A percentile compares a stretch with the other conserved stretches of the same genome.
Conservation (phyloP, 139 green algal species). For the Chlorella sp. region DNA sequence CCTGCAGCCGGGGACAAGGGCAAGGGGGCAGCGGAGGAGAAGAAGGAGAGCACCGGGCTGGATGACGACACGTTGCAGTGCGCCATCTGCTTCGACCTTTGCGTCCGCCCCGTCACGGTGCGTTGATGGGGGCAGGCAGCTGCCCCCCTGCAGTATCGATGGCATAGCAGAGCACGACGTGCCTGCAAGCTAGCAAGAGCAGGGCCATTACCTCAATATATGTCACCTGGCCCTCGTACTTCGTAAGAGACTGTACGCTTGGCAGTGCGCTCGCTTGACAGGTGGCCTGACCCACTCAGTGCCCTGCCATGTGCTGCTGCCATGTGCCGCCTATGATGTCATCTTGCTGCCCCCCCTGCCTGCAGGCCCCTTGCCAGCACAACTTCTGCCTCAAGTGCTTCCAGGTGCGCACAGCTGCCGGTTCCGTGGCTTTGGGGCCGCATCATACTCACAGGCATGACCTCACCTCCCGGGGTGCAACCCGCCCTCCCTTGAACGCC, state of each 20-base stretch:
- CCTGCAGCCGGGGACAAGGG: conserved; percentile 21
- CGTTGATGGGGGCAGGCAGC: neutral
- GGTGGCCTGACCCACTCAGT: no score
- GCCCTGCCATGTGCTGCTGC: neutral
- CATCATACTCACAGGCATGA: neutral
- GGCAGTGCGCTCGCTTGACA: no score
- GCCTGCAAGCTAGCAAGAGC: no score
- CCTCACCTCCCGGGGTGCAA: no score
- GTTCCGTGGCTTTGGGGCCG: no score
- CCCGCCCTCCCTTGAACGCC: no score
- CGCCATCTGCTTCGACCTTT: conserved; percentile 88
- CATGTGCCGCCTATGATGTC: neutral
- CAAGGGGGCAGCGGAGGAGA: conserved; percentile 32
- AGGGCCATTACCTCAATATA: neutral
- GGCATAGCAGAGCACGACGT: neutral
- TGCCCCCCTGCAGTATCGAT: neutral
- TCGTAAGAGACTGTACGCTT: no score
- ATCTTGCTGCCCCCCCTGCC: neutral
- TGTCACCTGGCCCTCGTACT: neutral
- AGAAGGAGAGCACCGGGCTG: conserved; percentile 9
- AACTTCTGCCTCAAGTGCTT: conserved; percentile 98
- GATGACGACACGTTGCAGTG: conserved; percentile 87
- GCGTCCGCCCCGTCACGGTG: conserved; percentile 88
- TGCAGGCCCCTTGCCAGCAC: conserved; percentile 94
- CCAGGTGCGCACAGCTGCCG: conserved; percentile 20